Percentiles rank a stretch among this genome's conserved stretches.
phyloP scores from a whole-genome alignment of 2,329 filamentous ascomycete species.

The Fusarium temperatum region DNA sequence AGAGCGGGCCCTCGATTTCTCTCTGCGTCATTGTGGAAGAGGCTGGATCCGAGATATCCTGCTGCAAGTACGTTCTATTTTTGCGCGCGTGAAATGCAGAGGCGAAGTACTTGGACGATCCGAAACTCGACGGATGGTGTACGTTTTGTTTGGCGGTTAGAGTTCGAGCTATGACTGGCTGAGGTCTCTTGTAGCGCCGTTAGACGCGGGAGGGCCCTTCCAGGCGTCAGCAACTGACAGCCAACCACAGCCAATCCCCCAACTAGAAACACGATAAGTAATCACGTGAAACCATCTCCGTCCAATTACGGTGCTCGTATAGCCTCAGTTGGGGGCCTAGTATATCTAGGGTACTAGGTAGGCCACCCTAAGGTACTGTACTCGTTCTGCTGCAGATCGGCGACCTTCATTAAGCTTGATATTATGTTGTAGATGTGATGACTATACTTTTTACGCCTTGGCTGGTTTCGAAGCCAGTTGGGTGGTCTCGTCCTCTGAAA shows the following conservation, averaged over 20 bases:
- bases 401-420: constrained; percentile 14
- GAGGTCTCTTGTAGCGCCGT: constrained; percentile 25
- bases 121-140: constrained; percentile 20
- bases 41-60: constrained; percentile 3
- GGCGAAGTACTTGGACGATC: constrained; percentile 1
- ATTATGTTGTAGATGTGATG: constrained; percentile 11
- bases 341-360: neutral
- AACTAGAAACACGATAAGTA: neutral
- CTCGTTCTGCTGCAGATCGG: constrained; percentile 12
- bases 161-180: constrained; percentile 37
- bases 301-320: constrained; percentile 23
- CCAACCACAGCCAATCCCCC: constrained; percentile 34
- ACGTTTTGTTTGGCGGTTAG: constrained; percentile 40
- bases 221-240: constrained; percentile 21
- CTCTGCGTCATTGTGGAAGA: constrained; percentile 27
- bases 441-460: neutral
- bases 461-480: constrained; percentile 24
- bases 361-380: neutral
- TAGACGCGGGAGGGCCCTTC: constrained; percentile 27
- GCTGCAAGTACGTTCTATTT: constrained; percentile 31
- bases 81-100: constrained; percentile 1
- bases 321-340: constrained; percentile 23
- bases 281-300: constrained; percentile 18
- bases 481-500: neutral
- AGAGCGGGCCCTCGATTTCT: constrained; percentile 18